These are phyloP conservation scores for Cladochytrium replicatum DNA, from an alignment of 192 early-diverging fungal genomes.

Conservation along the genomic window DNA sequence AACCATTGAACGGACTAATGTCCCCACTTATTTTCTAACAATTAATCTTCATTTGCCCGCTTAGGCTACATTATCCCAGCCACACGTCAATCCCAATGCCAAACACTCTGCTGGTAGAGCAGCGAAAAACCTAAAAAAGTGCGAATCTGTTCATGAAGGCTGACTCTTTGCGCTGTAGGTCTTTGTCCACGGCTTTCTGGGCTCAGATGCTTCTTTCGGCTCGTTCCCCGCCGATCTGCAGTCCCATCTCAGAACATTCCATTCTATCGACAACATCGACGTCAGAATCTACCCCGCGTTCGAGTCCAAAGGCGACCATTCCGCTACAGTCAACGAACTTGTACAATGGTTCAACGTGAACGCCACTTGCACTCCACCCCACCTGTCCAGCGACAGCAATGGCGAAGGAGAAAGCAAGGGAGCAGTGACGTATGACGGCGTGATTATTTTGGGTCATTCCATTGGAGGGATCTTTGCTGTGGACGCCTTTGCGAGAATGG, in stretches of 20 bases:
- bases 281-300: neutral
- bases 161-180: no score
- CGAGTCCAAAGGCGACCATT: neutral
- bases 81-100: no score
- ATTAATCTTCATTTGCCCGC: no score
- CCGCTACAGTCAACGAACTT: neutral
- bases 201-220: neutral
- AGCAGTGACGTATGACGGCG: neutral
- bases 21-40: no score
- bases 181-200: neutral
- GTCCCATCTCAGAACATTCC: neutral
- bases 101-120: no score
- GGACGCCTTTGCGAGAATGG: conserved; percentile 16
- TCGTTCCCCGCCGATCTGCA: neutral
- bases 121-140: no score
- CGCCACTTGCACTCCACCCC: neutral
- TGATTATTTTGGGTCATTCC: conserved; percentile 29
- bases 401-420: neutral
- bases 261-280: neutral
- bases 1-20: no score
- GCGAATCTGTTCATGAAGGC: no score
- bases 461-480: conserved; percentile 42
- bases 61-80: no score
- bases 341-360: neutral
- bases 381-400: neutral